Evolutionary conservation across 139 green algal species (phyloP), one percentile per base, ranked within the genome.

Genomic region (Haematococcus sp.): DNA sequence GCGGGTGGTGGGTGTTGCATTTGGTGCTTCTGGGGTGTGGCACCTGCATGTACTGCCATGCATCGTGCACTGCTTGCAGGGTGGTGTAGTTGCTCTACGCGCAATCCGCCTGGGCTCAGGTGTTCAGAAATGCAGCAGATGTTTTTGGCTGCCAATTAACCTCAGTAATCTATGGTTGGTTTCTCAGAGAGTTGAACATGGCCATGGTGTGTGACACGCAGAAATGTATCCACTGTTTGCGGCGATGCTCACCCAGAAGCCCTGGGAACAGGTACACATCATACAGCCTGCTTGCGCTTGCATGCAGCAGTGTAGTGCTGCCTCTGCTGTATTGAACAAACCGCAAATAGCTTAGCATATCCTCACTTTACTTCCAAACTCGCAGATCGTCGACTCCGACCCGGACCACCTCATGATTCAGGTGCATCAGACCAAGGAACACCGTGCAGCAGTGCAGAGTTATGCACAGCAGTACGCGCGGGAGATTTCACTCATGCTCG

Each of bases 231-330:
- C 60, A 25, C 80, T 98, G 23, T 98, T 98, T 85, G 92, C 92
- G 11, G 84, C 79, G 61, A 94, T 98, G 87, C 90, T 98, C 0
- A 98, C 94, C 0, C 84, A 88, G 74, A 71, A 88, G 33, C 88
- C 90, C 3, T 98, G 93, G 93, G 87, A 93, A 23, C 73, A 93
- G 75, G 81, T 97, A 44, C 77, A 61, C 4, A 4, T 61, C 5
- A 4, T 61, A 13, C 22, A 7, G n/a, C 23, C 22, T 7, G 54
- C 9, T 13, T 61, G 54, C n/a, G 7, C n/a, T 61, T 61, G 54
- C 9, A 7, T 13, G 9, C 15, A 19, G 4, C 9, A 11, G 7
- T 27, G 23, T 61, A 28, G 4, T 61, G 54, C 54, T 61, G 40
- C 40, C 11, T 7, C 40, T 49, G 40, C 19, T 68, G 27, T 15